These are phyloP conservation scores for Hanseniaspora clermontiae DNA, from an alignment of 805 yeast species.

Conservation along the genomic window DNA sequence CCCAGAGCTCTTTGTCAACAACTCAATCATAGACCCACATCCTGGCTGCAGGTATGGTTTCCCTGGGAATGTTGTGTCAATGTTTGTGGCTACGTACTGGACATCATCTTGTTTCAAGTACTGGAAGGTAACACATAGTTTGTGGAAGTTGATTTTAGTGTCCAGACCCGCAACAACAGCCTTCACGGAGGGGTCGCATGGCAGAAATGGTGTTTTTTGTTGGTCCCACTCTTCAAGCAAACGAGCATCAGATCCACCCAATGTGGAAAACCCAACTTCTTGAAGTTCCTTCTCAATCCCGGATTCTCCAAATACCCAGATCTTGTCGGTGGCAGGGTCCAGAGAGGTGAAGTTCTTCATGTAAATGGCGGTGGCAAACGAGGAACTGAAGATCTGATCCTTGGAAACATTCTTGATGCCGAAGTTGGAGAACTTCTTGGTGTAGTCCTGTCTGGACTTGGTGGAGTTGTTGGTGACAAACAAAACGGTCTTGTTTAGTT, in stretches of 20 bases:
- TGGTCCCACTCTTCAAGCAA: conserved; percentile 44
- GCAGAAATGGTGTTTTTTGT: conserved; percentile 40
- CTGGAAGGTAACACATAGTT: conserved; percentile 68
- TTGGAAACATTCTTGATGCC: conserved; percentile 30
- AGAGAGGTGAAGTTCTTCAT: conserved; percentile 61
- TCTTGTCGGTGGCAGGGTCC: conserved; percentile 57
- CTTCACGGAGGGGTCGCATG: conserved; percentile 62
- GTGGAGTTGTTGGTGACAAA: conserved; percentile 96
- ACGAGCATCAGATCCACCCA: conserved; percentile 74
- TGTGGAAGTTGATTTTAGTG: conserved; percentile 62
- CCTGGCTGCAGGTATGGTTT: conserved; percentile 82
- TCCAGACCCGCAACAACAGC: conserved; percentile 87
- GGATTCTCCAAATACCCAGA: conserved; percentile 78
- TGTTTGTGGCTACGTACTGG: conserved; percentile 81
- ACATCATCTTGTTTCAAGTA: conserved; percentile 41
- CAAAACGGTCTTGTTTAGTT: conserved; percentile 50
- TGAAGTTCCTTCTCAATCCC: conserved; percentile 75
- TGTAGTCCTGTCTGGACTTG: conserved; percentile 68
- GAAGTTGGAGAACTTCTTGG: conserved; percentile 56
- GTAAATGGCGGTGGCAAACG: conserved; percentile 85
- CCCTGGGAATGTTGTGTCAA: conserved; percentile 87
- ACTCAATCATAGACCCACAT: conserved; percentile 81
- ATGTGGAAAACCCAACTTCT: conserved; percentile 56
- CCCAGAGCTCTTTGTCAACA: conserved; percentile 63
- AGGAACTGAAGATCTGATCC: conserved; percentile 78